Percentiles rank a stretch among this genome's conserved stretches.
Evolutionary conservation across 257 asterid genomes (phyloP).

Genomic region (Solanum sejunctum): DNA sequence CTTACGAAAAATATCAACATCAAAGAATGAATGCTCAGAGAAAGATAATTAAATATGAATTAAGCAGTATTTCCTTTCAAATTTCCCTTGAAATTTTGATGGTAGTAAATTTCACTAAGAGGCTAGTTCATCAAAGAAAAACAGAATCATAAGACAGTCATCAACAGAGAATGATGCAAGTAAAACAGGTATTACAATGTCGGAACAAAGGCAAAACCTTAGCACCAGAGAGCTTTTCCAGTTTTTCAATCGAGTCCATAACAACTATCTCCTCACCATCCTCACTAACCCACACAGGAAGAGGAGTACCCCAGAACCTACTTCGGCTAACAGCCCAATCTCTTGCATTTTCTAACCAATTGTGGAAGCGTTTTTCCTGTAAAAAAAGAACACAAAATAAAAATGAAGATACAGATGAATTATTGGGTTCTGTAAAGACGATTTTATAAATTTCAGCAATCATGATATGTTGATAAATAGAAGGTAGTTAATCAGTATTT

Average conservation of each 20-base stretch:
- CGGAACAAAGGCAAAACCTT: constrained; percentile 11
- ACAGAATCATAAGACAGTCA: background rate
- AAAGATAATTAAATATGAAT: background rate
- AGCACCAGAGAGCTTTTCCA: constrained; percentile 78
- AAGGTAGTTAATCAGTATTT: background rate
- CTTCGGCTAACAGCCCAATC: constrained; percentile 99
- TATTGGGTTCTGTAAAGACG: background rate
- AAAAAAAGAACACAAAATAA: background rate
- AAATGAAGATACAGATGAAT: background rate
- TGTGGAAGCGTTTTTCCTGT: constrained; percentile 89
- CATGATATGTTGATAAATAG: background rate
- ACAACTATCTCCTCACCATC: constrained; percentile 77
- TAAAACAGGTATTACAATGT: background rate
- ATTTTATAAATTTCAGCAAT: background rate
- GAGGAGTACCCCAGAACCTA: constrained; percentile 99
- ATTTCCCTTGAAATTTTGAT: background rate
- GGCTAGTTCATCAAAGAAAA: background rate
- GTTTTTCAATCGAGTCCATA: constrained; percentile 74
- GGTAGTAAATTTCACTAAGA: background rate
- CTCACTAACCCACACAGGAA: constrained; percentile 90
- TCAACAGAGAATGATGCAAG: background rate
- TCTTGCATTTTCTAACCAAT: constrained; percentile 97
- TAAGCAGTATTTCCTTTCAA: background rate
- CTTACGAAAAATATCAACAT: background rate
- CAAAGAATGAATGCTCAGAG: background rate